Evolutionary conservation across 73 alveolate species (phyloP).

Genomic region (Tetrahymena borealis): DNA sequence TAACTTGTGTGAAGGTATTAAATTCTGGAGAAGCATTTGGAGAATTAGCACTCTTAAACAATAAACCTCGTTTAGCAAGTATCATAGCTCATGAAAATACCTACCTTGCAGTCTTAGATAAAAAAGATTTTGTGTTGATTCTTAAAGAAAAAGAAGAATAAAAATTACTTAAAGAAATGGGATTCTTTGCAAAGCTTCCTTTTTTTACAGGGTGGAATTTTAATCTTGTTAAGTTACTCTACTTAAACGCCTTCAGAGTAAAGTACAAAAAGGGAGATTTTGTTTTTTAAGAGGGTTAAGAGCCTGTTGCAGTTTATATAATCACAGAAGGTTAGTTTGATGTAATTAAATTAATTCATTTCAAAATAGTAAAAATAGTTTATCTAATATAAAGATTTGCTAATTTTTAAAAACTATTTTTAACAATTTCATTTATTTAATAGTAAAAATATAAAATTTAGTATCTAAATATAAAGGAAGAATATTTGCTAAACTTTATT

Average conservation of each 20-base stretch:
- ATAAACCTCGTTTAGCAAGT: constrained; percentile 43
- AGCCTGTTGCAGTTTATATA: neutral
- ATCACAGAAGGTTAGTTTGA: neutral
- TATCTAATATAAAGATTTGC: too few relatives aligned
- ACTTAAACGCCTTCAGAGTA: neutral
- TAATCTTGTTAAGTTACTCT: neutral
- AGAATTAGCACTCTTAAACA: constrained; percentile 26
- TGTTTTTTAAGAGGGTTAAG: neutral
- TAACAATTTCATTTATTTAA: too few relatives aligned
- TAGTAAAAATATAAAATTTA: too few relatives aligned
- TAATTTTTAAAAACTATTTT: too few relatives aligned
- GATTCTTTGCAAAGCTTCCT: neutral
- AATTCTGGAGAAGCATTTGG: constrained; percentile 28
- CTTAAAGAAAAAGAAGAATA: neutral
- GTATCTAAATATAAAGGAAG: too few relatives aligned
- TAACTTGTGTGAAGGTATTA: constrained; percentile 11
- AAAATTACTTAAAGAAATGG: neutral
- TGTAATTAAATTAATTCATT: too few relatives aligned
- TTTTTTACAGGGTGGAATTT: neutral
- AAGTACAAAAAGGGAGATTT: neutral
- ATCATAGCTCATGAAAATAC: constrained; percentile 20
- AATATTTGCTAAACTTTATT: too few relatives aligned
- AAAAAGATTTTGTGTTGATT: neutral
- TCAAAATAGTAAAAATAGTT: too few relatives aligned
- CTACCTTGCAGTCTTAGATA: neutral